phyloP scores from a whole-genome alignment of 139 green algal genomes.

The Mychonastes homosphaera region DNA sequence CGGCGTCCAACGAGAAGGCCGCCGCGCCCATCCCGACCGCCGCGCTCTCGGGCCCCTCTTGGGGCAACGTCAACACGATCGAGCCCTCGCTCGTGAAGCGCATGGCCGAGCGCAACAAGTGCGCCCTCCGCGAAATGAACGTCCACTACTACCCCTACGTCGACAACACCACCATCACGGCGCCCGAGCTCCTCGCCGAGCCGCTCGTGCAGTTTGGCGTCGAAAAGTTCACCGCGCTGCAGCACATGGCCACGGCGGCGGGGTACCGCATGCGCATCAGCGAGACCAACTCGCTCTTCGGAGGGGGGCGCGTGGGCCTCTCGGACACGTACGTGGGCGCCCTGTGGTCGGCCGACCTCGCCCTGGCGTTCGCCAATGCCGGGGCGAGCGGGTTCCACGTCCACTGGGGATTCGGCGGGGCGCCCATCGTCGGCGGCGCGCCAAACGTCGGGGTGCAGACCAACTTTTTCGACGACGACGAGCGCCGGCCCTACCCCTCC shows the following conservation, averaged over 20 bases:
- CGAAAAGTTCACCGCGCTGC: conserved; percentile 17
- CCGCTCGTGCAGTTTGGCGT: conserved; percentile 17
- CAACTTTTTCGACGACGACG: conserved; percentile 8
- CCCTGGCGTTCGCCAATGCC: conserved; percentile 19
- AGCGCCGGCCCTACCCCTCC: conserved; percentile 5
- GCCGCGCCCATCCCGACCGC: conserved; percentile 1
- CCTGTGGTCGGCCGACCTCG: conserved; percentile 12
- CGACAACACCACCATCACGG: conserved; percentile 13
- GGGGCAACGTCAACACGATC: conserved; percentile 22
- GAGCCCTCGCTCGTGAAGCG: conserved; percentile 14
- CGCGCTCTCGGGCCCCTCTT: neutral
- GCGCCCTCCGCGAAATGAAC: conserved; percentile 12
- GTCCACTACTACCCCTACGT: conserved; percentile 18
- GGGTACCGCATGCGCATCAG: conserved; percentile 12
- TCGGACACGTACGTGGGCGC: conserved; percentile 14
- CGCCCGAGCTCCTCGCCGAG: conserved; percentile 10
- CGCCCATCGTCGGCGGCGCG: neutral
- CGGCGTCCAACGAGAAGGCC: neutral
- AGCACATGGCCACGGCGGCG: conserved; percentile 1
- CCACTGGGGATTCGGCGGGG: conserved; percentile 19
- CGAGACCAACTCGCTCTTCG: conserved; percentile 22
- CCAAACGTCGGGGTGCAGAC: conserved; percentile 19
- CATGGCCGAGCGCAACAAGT: neutral
- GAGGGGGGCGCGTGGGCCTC: conserved; percentile 11
- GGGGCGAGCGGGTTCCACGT: conserved; percentile 16